Evolutionary conservation across 352 stramenopile species (phyloP).

Genomic region (Thalassiosira ordinaria): DNA sequence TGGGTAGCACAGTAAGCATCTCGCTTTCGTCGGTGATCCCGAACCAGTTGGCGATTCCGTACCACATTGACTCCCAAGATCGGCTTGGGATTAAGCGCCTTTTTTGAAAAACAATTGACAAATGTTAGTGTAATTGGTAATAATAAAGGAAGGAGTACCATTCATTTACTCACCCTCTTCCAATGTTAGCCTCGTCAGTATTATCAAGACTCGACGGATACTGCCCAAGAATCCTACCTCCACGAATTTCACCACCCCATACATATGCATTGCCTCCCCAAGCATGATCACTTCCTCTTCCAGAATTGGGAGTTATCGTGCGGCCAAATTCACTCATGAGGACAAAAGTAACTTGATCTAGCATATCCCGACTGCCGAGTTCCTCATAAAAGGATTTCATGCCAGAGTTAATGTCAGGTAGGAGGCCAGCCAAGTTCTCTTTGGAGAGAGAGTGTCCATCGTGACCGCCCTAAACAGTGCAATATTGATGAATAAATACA

Average conservation of each 20-base stretch:
- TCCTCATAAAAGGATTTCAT: constrained; percentile 59
- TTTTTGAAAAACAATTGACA: constrained; percentile 6
- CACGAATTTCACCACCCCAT: constrained; percentile 55
- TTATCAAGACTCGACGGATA: constrained; percentile 56
- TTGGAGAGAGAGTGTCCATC: constrained; percentile 40
- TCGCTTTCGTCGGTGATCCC: constrained; percentile 49
- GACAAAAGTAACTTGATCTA: constrained; percentile 61
- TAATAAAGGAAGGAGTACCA: neutral
- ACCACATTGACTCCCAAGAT: constrained; percentile 48
- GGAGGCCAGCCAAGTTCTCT: constrained; percentile 3
- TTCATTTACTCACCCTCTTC: constrained; percentile 19
- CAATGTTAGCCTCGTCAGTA: constrained; percentile 23
- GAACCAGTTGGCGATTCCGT: constrained; percentile 53
- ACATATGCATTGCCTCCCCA: constrained; percentile 59
- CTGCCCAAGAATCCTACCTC: constrained; percentile 55
- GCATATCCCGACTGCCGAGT: constrained; percentile 51
- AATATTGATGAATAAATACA: too few relatives aligned
- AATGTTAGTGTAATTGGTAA: neutral
- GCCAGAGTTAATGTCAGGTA: constrained; percentile 43
- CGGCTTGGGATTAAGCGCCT: constrained; percentile 34
- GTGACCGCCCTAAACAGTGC: constrained; percentile 3
- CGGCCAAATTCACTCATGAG: constrained; percentile 64
- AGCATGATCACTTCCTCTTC: constrained; percentile 19
- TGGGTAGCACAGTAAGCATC: constrained; percentile 52
- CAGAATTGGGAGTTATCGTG: constrained; percentile 26